phyloP scores from a whole-genome alignment of 1,139 yeast genomes.

The Protomyces inouyei region DNA sequence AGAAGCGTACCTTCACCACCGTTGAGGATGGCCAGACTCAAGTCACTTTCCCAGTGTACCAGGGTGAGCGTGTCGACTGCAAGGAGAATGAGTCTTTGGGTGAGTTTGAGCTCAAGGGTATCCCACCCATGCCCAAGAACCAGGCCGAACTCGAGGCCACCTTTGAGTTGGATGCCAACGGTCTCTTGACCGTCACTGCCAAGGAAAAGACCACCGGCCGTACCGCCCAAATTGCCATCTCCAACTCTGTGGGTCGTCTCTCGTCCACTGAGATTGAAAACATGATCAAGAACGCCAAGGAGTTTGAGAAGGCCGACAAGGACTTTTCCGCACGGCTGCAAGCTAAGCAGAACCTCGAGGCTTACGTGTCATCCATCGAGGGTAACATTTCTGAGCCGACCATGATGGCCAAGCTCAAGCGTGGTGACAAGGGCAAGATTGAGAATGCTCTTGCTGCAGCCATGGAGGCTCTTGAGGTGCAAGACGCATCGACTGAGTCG shows the following conservation, averaged over 20 bases:
- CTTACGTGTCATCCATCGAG: constrained; percentile 97
- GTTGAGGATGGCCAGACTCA: constrained; percentile 99
- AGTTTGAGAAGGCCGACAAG: constrained; percentile 97
- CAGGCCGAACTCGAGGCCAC: constrained; percentile 99
- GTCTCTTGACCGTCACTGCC: constrained; percentile 99
- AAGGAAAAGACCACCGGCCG: constrained; percentile 99
- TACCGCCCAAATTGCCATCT: constrained; percentile 98
- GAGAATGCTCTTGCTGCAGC: constrained; percentile 99
- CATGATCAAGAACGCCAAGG: constrained; percentile 98
- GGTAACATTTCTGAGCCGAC: constrained; percentile 97
- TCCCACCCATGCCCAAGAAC: constrained; percentile 99
- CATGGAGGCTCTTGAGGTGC: constrained; percentile 94
- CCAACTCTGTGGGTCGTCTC: constrained; percentile 99
- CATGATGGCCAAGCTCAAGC: constrained; percentile 96
- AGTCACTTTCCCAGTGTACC: constrained; percentile 99
- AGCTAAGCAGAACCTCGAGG: constrained; percentile 98
- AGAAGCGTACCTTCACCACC: constrained; percentile 99
- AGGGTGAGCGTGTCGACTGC: constrained; percentile 99
- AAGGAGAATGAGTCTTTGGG: constrained; percentile 98
- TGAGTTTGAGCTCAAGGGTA: constrained; percentile 98
- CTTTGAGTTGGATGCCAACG: constrained; percentile 99
- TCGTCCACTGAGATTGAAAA: constrained; percentile 95
- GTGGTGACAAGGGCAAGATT: constrained; percentile 95
- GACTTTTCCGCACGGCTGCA: constrained; percentile 99
- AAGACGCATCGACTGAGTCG: constrained; percentile 95